Percentiles rank a stretch among this genome's conserved stretches.
phyloP scores from a whole-genome alignment of 2,329 filamentous ascomycete species.

The Colletotrichum musicola region DNA sequence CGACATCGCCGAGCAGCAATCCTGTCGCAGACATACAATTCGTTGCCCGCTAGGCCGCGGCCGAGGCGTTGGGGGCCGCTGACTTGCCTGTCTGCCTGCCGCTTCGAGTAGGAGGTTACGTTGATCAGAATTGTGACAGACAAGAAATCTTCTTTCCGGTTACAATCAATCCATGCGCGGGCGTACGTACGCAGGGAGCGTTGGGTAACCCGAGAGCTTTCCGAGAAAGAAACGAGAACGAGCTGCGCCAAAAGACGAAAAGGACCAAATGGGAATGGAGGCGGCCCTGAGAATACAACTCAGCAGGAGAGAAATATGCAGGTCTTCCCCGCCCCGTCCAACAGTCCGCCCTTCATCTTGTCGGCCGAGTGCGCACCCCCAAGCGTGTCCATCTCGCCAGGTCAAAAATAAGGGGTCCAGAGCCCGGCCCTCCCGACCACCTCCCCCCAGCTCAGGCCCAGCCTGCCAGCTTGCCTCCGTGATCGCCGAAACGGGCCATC shows the following conservation, averaged over 20 bases:
- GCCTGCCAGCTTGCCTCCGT: background rate
- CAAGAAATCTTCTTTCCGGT: background rate
- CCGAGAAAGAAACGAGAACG: too few relatives aligned
- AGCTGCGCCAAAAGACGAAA: too few relatives aligned
- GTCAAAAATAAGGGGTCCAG: background rate
- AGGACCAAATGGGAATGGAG: too few relatives aligned
- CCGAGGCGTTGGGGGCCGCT: background rate
- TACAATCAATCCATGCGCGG: background rate
- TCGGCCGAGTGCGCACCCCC: background rate
- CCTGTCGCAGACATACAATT: background rate
- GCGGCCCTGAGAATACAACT: too few relatives aligned
- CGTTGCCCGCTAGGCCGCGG: background rate
- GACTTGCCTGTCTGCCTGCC: conserved; percentile 3
- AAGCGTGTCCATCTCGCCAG: background rate
- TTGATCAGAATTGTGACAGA: conserved; percentile 10
- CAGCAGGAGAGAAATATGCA: too few relatives aligned
- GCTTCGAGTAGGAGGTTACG: conserved; percentile 8
- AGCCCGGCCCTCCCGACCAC: conserved; percentile 4
- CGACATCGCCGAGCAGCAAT: conserved; percentile 10
- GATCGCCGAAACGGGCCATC: background rate
- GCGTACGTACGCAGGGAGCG: too few relatives aligned
- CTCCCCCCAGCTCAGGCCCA: too few relatives aligned
- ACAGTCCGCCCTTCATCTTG: background rate
- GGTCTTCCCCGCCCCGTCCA: background rate
- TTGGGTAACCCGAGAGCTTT: too few relatives aligned